Base-by-base conservation (phyloP, 768 basidiomycete genomes). In the Lactarius akahatsu region DNA sequence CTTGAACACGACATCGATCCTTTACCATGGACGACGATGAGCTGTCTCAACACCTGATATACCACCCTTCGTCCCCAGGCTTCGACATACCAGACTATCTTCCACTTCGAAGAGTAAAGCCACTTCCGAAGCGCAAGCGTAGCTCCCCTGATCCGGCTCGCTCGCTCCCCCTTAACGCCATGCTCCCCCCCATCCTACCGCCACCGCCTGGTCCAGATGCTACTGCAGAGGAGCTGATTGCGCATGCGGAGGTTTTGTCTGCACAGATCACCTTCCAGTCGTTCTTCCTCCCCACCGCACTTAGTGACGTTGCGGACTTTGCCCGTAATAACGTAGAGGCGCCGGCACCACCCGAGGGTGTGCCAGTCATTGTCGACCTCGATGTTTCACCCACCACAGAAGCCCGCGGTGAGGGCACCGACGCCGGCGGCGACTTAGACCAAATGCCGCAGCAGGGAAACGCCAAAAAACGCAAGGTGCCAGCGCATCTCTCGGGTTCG, bases 401-500 rank as follows among this genome's bases (percentile, higher is more conserved):
- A 52, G 23, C 6, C 11, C 13, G 50, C 6, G 26, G 13, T 6
- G 50, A 82, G 62, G 84, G 83, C 45, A 85, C 86, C 56, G 83
- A 81, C 36, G 85, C 81, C 26, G 90, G 89, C 72, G 87, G 86
- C 72, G 87, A 86, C 70, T 72, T 81, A 18, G 89, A 91, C 74
- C 87, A 89, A 71, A 76, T 87, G 36, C 86, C 84, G 67, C 91
- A 91, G 69, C 90, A 87, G 3, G 88, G 88, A 9, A 94, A 94
- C 72, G 89, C 90, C 57, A 94, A 94, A 84, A 94, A 94, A 78
- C 82, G 92, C 57, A 94, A 94, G 74, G 91, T 94, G 3, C 92
- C 92, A 0, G 83, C 85, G 43, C 88, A 90, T 74, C 73, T 78
- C 62, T 75, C 79, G 18, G 77, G 78, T 59, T 74, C 77, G 45